A percentile compares a stretch with the other conserved stretches of the same genome.
Evolutionary conservation across 495 filamentous ascomycete species (phyloP).

Genomic region (Penicillium herquei): DNA sequence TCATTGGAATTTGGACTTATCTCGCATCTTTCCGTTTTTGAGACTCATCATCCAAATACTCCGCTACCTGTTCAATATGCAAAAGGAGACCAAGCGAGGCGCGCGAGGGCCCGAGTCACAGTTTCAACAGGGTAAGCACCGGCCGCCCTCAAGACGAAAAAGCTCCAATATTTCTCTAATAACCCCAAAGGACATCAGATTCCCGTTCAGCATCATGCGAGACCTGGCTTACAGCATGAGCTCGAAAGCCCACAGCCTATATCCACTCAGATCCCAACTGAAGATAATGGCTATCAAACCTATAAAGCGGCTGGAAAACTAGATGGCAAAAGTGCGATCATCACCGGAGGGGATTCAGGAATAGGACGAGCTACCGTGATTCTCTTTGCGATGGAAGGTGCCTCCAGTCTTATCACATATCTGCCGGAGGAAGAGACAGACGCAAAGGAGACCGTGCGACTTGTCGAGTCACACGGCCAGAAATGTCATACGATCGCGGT

Average conservation of each 20-base stretch:
- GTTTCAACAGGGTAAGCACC: conserved; percentile 17
- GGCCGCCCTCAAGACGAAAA: not conserved
- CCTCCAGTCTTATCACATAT: conserved; percentile 71
- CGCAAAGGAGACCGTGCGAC: conserved; percentile 67
- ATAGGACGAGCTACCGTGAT: conserved; percentile 79
- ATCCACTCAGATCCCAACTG: conserved; percentile 66
- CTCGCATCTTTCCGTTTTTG: too few relatives aligned
- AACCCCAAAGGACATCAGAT: conserved; percentile 57
- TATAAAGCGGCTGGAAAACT: conserved; percentile 82
- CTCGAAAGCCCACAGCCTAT: conserved; percentile 62
- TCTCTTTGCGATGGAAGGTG: conserved; percentile 81
- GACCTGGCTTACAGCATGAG: conserved; percentile 66
- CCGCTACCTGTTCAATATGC: conserved; percentile 13
- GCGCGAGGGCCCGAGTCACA: conserved; percentile 17
- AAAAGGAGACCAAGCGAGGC: conserved; percentile 13
- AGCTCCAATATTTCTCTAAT: not conserved
- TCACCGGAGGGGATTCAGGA: conserved; percentile 80
- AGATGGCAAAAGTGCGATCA: conserved; percentile 68
- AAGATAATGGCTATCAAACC: conserved; percentile 66
- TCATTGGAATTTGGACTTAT: too few relatives aligned
- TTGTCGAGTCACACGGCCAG: conserved; percentile 62
- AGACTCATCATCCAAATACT: too few relatives aligned
- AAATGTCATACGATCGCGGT: conserved; percentile 59
- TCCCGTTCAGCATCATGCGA: conserved; percentile 64
- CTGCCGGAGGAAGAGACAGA: conserved; percentile 75